Base-by-base conservation (phyloP, 2,329 filamentous ascomycete species). In the Thelonectria olida region DNA sequence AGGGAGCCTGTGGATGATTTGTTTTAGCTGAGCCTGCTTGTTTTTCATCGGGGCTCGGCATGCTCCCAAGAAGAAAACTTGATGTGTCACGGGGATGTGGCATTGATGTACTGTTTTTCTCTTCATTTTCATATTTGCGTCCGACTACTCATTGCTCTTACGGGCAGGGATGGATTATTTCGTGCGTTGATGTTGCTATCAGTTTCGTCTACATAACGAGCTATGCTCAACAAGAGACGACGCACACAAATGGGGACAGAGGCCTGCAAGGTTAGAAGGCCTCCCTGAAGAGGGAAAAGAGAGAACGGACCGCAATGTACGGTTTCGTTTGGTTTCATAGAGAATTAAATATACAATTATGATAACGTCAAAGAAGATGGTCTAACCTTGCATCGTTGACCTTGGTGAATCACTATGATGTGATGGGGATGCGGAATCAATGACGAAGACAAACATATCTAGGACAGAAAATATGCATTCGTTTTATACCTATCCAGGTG, bases 1-100 rank as follows among this genome's bases (percentile, higher is more conserved):
- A 34, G 63, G 70, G 69, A 60, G 63, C 62, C 61, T 62, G 57
- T 66, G 58, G 63, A 64, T 68, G 69, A 66, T 63, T 69, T 68
- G 54, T 66, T 61, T 54, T 34, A 34, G 3, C 31, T 13, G 31
- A 34, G 31, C n/a, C n/a, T n/a, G n/a, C n/a, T n/a, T n/a, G n/a
- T n/a, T n/a, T n/a, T n/a, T n/a, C n/a, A n/a, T n/a, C n/a, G n/a
- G 31, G 12, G 4, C 12, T 10, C 31, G 12, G 15, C 31, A 34
- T 34, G 31, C 15, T 34, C 31, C 15, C 31, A 2, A 15, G 17
- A 25, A 7, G 7, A 25, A 6, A 7, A 47, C 38, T 54, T 39
- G 31, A 45, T 53, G 45, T 25, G 45, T 48, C 31, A 34, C 31
- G 15, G 15, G 31, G 31, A 34, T 49, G 42, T 23, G 41, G 10